phyloP scores from a whole-genome alignment of 2,329 filamentous ascomycete species.

The Aspergillus caelatus region DNA sequence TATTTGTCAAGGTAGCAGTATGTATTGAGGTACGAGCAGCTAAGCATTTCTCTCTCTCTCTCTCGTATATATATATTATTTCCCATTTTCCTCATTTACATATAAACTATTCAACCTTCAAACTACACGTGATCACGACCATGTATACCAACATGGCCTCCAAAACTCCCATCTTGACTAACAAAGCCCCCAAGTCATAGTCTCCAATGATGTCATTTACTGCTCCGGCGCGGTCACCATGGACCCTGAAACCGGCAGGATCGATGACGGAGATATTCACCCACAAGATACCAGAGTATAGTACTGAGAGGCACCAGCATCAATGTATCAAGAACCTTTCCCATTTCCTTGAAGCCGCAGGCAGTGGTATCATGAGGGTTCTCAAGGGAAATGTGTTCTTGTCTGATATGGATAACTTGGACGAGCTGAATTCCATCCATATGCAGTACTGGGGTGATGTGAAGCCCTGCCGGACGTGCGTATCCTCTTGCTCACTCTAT shows the following conservation, averaged over 20 bases:
- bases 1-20: too few relatives aligned
- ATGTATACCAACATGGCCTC: slow-evolving; percentile 33
- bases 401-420: slow-evolving; percentile 67
- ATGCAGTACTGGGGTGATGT: slow-evolving; percentile 67
- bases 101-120: too few relatives aligned
- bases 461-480: slow-evolving; percentile 60
- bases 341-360: slow-evolving; percentile 62
- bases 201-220: slow-evolving; percentile 69
- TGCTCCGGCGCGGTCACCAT: slow-evolving; percentile 67
- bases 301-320: slow-evolving; percentile 34
- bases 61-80: not conserved
- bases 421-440: slow-evolving; percentile 82
- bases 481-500: not conserved
- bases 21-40: too few relatives aligned
- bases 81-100: too few relatives aligned
- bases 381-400: slow-evolving; percentile 71
- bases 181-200: slow-evolving; percentile 58
- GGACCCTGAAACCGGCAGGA: slow-evolving; percentile 56
- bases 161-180: slow-evolving; percentile 47
- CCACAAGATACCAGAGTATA: not conserved
- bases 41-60: not conserved
- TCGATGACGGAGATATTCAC: slow-evolving; percentile 56
- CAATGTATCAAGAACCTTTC: slow-evolving; percentile 63
- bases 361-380: slow-evolving; percentile 61
- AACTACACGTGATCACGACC: too few relatives aligned